Percentiles rank a stretch among this genome's conserved stretches.
phyloP scores from a whole-genome alignment of 805 yeast species.

The Saccharomycopsis sp. region DNA sequence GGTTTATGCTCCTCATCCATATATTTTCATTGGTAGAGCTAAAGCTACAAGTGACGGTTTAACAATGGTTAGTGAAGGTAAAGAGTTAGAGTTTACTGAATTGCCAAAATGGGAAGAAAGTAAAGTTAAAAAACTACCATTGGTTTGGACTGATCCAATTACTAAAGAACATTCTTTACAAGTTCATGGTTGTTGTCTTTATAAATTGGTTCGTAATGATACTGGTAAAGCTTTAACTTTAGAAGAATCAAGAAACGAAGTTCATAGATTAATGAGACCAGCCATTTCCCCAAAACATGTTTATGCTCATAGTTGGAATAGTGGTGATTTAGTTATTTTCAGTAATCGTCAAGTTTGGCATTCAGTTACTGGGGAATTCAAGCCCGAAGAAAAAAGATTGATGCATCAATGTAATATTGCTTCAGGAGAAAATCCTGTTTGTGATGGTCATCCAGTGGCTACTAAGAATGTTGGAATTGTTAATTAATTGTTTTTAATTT shows the following conservation, averaged over 20 bases:
- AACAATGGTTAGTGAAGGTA: slow-evolving; percentile 74
- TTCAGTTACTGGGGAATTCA: slow-evolving; percentile 84
- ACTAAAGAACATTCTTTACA: slow-evolving; percentile 77
- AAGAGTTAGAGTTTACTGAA: slow-evolving; percentile 54
- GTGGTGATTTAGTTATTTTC: slow-evolving; percentile 80
- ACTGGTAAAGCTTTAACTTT: slow-evolving; percentile 54
- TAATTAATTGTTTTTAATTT: no score
- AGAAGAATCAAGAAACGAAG: slow-evolving; percentile 63
- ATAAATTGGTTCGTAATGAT: slow-evolving; percentile 42
- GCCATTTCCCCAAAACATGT: slow-evolving; percentile 66
- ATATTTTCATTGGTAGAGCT: slow-evolving; percentile 72
- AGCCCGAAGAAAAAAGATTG: slow-evolving; percentile 63
- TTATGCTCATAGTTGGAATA: slow-evolving; percentile 73
- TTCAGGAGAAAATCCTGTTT: slow-evolving; percentile 58
- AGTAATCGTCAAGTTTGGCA: slow-evolving; percentile 89
- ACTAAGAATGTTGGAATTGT: no score
- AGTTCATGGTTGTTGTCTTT: slow-evolving; percentile 81
- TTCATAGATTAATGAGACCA: slow-evolving; percentile 74
- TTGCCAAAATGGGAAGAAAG: slow-evolving; percentile 78
- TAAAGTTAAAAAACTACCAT: slow-evolving; percentile 67
- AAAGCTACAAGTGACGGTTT: slow-evolving; percentile 79
- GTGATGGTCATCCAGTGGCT: no score
- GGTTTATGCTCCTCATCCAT: slow-evolving; percentile 88
- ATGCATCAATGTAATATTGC: slow-evolving; percentile 96
- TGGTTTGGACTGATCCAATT: slow-evolving; percentile 89